Evolutionary conservation across 208 protist species (phyloP).

Genomic region (Leishmania lainsoni): DNA sequence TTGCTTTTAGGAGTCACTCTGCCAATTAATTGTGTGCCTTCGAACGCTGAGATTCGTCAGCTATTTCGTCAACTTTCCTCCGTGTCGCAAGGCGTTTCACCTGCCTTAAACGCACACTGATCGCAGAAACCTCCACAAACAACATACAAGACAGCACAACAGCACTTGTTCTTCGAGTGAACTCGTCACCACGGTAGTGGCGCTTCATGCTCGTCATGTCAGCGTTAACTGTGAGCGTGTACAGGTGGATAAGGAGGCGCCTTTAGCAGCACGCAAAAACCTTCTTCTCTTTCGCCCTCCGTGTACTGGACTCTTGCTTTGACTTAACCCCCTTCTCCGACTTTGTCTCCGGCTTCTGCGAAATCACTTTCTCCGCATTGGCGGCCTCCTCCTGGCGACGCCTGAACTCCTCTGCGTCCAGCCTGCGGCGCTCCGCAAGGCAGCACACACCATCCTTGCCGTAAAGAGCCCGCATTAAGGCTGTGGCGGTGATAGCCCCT

Average conservation of each 20-base stretch:
- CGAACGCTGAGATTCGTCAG: not conserved
- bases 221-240: not conserved
- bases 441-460: slow-evolving; percentile 58
- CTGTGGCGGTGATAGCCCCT: slow-evolving; percentile 66
- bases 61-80: not conserved
- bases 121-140: slow-evolving; percentile 5
- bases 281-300: slow-evolving; percentile 46
- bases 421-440: slow-evolving; percentile 58
- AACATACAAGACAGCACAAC: slow-evolving; percentile 8
- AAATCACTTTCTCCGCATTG: slow-evolving; percentile 8
- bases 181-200: not conserved
- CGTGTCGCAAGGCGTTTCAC: not conserved
- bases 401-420: slow-evolving; percentile 36
- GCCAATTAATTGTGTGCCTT: not conserved
- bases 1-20: not conserved
- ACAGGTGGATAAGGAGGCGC: not conserved
- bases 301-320: not conserved
- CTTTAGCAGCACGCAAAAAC: slow-evolving; percentile 51
- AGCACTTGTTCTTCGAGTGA: slow-evolving; percentile 1
- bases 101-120: not conserved
- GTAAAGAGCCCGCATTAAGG: slow-evolving; percentile 80
- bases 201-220: not conserved
- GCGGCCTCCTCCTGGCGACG: slow-evolving; percentile 35
- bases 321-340: not conserved
- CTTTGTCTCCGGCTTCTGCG: not conserved